Evolutionary conservation across 345 rosid species (phyloP).

Genomic region (Sonneratia caseolaris): DNA sequence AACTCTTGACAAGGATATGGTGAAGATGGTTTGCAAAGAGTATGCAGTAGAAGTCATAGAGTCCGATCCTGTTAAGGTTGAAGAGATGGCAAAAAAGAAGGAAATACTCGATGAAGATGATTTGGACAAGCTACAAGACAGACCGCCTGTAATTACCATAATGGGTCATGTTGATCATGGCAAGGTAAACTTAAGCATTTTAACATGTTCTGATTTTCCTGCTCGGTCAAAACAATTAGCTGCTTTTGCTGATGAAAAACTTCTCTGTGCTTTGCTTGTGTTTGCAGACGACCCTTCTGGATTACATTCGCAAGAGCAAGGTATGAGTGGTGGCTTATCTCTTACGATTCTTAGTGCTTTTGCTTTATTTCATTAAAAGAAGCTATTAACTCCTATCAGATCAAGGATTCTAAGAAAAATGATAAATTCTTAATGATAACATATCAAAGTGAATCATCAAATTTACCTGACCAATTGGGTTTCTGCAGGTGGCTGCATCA

Average conservation of each 20-base stretch:
- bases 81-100: constrained; percentile 85
- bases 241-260: neutral
- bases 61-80: constrained; percentile 58
- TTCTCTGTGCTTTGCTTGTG: constrained; percentile 8
- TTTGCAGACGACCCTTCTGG: constrained; percentile 93
- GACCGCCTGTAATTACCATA: constrained; percentile 98
- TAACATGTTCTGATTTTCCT: neutral
- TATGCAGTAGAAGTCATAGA: constrained; percentile 83
- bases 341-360: neutral
- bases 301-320: constrained; percentile 88
- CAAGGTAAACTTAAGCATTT: constrained; percentile 39
- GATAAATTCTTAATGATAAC: neutral
- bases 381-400: neutral
- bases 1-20: constrained; percentile 82
- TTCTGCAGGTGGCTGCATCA: constrained; percentile 75
- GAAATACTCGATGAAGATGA: constrained; percentile 82
- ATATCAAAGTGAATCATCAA: neutral
- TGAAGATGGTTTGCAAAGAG: constrained; percentile 86
- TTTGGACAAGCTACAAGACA: constrained; percentile 73
- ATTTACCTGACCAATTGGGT: constrained; percentile 16
- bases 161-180: constrained; percentile 99
- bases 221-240: neutral
- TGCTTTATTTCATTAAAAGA: constrained; percentile 4
- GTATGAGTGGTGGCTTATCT: constrained; percentile 31
- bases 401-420: neutral